These are phyloP conservation scores for Rhynchosporium agropyri DNA, from an alignment of 2,329 filamentous ascomycete species.

Conservation along the genomic window DNA sequence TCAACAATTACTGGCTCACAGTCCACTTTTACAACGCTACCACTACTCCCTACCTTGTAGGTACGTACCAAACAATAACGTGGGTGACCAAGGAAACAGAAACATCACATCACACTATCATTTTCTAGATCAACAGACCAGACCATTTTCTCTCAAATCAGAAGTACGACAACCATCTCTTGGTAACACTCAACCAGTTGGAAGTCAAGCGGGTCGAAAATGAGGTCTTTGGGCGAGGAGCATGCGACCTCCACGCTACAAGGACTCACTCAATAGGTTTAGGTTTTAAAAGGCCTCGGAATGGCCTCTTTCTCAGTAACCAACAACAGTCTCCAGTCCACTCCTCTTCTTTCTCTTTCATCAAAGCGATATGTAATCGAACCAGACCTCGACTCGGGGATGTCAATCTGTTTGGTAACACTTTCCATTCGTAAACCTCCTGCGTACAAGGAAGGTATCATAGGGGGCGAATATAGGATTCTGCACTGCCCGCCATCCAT, in stretches of 20 bases:
- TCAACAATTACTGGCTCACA: constrained; percentile 18
- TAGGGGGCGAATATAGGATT: background rate
- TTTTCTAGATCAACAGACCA: constrained; percentile 18
- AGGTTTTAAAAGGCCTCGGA: background rate
- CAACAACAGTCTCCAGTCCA: background rate
- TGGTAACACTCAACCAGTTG: constrained; percentile 21
- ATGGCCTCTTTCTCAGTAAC: constrained; percentile 3
- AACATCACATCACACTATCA: constrained; percentile 17
- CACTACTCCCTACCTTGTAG: background rate
- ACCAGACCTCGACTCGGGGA: no score
- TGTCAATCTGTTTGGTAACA: no score
- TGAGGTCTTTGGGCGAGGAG: constrained; percentile 16
- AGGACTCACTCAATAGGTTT: no score
- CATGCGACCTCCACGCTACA: constrained; percentile 20
- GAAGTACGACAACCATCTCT: constrained; percentile 19
- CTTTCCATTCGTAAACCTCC: no score
- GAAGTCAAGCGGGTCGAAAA: constrained; percentile 16
- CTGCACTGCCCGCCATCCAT: background rate
- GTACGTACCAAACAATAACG: no score
- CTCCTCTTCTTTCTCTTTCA: background rate
- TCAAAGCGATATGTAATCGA: background rate
- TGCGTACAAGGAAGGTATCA: no score
- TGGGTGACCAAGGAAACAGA: constrained; percentile 5
- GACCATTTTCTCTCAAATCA: constrained; percentile 1
- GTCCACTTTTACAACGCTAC: constrained; percentile 18